phyloP scores from a whole-genome alignment of 1,284 basidiomycete genomes.

The Irpex sp. region DNA sequence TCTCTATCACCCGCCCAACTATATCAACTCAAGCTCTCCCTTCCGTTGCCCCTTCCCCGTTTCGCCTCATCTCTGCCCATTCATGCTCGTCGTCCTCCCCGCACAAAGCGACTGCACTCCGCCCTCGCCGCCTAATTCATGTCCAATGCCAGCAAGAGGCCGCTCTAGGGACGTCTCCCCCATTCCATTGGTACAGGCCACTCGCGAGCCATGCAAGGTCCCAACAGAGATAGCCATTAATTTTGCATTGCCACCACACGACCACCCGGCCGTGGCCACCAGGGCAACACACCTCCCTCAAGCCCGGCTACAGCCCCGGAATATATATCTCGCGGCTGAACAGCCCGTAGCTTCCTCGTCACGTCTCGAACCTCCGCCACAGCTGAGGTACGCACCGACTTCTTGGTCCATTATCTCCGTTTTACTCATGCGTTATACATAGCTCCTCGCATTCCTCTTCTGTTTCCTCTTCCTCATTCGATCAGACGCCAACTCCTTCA shows the following conservation, averaged over 20 bases:
- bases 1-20: background rate
- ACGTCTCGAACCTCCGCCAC: slow-evolving; percentile 16
- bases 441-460: slow-evolving; percentile 17
- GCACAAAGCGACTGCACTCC: slow-evolving; percentile 12
- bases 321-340: slow-evolving; percentile 6
- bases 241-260: slow-evolving; percentile 9
- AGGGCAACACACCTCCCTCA: slow-evolving; percentile 2
- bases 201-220: slow-evolving; percentile 8
- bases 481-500: slow-evolving; percentile 19
- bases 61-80: slow-evolving; percentile 14
- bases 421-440: background rate
- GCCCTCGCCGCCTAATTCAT: slow-evolving; percentile 11
- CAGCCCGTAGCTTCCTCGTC: slow-evolving; percentile 23
- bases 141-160: slow-evolving; percentile 26
- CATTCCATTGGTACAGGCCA: slow-evolving; percentile 15
- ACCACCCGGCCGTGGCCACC: slow-evolving; percentile 8
- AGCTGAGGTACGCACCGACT: slow-evolving; percentile 10
- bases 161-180: slow-evolving; percentile 27
- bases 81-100: slow-evolving; percentile 11
- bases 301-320: slow-evolving; percentile 10
- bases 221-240: slow-evolving; percentile 9
- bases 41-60: slow-evolving; percentile 10
- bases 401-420: background rate
- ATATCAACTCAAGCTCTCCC: slow-evolving; percentile 1
- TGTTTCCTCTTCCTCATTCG: slow-evolving; percentile 22